Conservation (phyloP, 2,329 filamentous ascomycete genomes). For the Dactylella cylindrospora region DNA sequence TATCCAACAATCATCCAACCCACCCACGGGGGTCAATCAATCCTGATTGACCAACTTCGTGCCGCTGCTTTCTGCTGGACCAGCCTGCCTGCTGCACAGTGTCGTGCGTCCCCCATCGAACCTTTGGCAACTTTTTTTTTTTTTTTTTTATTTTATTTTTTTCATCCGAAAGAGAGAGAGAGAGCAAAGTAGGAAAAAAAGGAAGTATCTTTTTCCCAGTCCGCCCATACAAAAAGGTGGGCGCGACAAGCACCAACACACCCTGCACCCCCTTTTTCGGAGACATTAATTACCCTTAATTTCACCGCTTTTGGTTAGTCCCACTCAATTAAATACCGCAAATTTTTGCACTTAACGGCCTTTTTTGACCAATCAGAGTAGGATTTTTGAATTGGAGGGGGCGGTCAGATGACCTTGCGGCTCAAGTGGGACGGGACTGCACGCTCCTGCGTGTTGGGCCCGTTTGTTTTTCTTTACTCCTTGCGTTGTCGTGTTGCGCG, state of each 20-base stretch:
- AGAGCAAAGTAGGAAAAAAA: constrained; percentile 4
- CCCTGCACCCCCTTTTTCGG: constrained; percentile 44
- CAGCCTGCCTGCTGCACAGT: too few relatives aligned
- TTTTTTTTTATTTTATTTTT: background rate
- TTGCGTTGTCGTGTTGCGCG: constrained; percentile 8
- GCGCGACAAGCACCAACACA: too few relatives aligned
- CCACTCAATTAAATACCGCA: constrained; percentile 27
- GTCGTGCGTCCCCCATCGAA: constrained; percentile 38
- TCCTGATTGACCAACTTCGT: background rate
- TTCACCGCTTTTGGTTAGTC: constrained; percentile 15
- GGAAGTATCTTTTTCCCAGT: background rate
- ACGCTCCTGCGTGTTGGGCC: constrained; percentile 13
- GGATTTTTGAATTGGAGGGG: too few relatives aligned
- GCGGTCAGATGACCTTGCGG: constrained; percentile 43
- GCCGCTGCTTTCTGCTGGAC: constrained; percentile 3
- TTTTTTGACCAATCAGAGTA: constrained; percentile 28
- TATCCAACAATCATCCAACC: background rate
- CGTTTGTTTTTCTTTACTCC: constrained; percentile 12
- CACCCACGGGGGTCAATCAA: background rate
- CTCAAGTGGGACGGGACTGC: constrained; percentile 29
- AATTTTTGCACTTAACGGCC: constrained; percentile 29
- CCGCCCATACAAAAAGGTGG: constrained; percentile 41
- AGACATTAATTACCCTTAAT: constrained; percentile 39
- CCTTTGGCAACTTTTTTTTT: constrained; percentile 9
- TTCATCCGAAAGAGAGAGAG: constrained; percentile 12